phyloP scores from a whole-genome alignment of 768 basidiomycete species.

The Phylloporus sp. region DNA sequence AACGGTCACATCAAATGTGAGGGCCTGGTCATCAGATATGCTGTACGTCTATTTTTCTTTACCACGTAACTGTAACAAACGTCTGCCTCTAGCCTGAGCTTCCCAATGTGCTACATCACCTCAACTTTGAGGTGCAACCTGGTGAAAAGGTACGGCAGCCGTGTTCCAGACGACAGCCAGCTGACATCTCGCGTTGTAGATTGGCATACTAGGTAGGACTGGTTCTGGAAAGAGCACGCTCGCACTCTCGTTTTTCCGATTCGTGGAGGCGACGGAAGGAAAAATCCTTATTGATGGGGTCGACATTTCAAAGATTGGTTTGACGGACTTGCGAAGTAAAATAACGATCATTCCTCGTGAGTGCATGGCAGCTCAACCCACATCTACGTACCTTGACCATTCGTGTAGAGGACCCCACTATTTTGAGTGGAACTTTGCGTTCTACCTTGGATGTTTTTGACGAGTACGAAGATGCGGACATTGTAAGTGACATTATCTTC shows the following conservation, averaged over 20 bases:
- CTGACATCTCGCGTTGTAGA: slow-evolving; percentile 38
- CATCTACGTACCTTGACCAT: not conserved
- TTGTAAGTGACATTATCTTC: slow-evolving; percentile 42
- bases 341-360: slow-evolving; percentile 73
- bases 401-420: slow-evolving; percentile 76
- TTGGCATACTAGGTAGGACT: slow-evolving; percentile 69
- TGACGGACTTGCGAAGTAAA: slow-evolving; percentile 74
- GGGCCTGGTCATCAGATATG: slow-evolving; percentile 71
- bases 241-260: slow-evolving; percentile 82
- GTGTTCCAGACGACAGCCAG: not conserved
- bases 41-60: slow-evolving; percentile 41
- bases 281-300: slow-evolving; percentile 71
- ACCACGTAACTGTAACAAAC: not conserved
- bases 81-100: slow-evolving; percentile 60
- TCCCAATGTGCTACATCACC: slow-evolving; percentile 75
- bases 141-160: slow-evolving; percentile 61
- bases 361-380: slow-evolving; percentile 18
- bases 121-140: slow-evolving; percentile 68
- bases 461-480: slow-evolving; percentile 80
- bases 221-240: slow-evolving; percentile 76
- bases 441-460: slow-evolving; percentile 82
- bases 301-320: slow-evolving; percentile 73
- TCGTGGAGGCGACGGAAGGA: slow-evolving; percentile 82
- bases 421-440: slow-evolving; percentile 76
- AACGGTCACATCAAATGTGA: slow-evolving; percentile 65